phyloP scores from a whole-genome alignment of 108 stramenopile species.

The Cyclostephanos tholiformis region DNA sequence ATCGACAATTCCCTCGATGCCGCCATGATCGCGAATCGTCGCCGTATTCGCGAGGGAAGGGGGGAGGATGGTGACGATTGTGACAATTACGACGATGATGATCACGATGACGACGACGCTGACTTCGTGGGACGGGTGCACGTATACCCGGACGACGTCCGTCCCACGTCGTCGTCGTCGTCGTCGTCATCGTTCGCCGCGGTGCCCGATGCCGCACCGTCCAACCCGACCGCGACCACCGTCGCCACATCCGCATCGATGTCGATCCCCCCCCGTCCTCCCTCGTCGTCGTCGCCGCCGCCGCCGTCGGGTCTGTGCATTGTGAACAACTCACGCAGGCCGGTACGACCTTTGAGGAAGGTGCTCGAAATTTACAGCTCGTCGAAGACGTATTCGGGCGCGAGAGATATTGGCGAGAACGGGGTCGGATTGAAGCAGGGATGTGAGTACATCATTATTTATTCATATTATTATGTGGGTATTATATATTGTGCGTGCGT shows the following conservation, averaged over 20 bases:
- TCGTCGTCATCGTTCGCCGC: too few relatives aligned
- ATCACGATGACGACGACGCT: not conserved
- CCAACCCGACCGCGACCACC: not conserved
- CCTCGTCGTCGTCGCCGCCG: too few relatives aligned
- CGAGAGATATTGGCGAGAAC: slow-evolving; percentile 69
- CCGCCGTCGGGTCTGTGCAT: slow-evolving; percentile 51
- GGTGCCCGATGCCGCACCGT: not conserved
- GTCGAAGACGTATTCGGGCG: slow-evolving; percentile 49
- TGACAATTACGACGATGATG: too few relatives aligned
- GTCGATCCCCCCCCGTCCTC: not conserved
- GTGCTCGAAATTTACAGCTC: slow-evolving; percentile 69
- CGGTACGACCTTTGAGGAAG: slow-evolving; percentile 49
- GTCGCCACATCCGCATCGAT: not conserved
- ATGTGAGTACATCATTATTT: slow-evolving; percentile 33
- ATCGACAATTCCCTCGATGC: slow-evolving; percentile 21
- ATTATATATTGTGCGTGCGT: too few relatives aligned
- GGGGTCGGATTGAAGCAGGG: slow-evolving; percentile 81
- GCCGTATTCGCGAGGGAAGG: not conserved
- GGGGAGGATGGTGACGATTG: not conserved
- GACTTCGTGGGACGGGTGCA: slow-evolving; percentile 1
- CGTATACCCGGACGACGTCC: slow-evolving; percentile 7
- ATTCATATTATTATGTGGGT: slow-evolving; percentile 36
- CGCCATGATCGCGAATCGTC: not conserved
- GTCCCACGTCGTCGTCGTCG: not conserved
- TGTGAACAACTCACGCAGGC: slow-evolving; percentile 51